These are phyloP conservation scores for Candida cerambycidarum DNA, from an alignment of 805 yeast genomes.

Conservation along the genomic window DNA sequence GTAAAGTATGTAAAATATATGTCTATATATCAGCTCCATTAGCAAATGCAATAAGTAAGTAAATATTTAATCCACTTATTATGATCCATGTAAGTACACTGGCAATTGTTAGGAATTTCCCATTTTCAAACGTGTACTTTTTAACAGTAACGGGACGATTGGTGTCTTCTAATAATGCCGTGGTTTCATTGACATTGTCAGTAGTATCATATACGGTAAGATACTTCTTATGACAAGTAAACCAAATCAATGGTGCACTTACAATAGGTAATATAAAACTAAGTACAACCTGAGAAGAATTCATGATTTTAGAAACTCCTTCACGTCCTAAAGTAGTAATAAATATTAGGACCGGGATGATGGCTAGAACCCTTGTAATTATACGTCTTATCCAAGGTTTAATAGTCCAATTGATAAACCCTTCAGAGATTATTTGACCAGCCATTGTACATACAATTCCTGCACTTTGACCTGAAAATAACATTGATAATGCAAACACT, in stretches of 20 bases:
- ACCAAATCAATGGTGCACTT: conserved; percentile 46
- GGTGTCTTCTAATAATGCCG: conserved; percentile 16
- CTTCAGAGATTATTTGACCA: conserved; percentile 47
- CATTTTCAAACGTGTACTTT: conserved; percentile 40
- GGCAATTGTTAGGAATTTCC: conserved; percentile 29
- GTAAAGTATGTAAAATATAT: conserved; percentile 7
- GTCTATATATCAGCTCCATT: conserved; percentile 38
- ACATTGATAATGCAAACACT: conserved; percentile 46
- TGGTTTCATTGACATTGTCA: conserved; percentile 13
- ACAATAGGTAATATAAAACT: conserved; percentile 45
- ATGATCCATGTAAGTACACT: conserved; percentile 41
- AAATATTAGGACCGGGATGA: conserved; percentile 41
- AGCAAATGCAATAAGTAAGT: conserved; percentile 41
- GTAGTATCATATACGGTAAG: conserved; percentile 35
- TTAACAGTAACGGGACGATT: conserved; percentile 16
- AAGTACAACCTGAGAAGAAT: conserved; percentile 44
- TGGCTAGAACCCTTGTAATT: conserved; percentile 41
- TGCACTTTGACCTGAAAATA: conserved; percentile 48
- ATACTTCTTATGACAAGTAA: conserved; percentile 38
- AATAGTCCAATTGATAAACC: conserved; percentile 45
- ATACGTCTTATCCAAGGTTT: conserved; percentile 45
- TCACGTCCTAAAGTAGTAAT: conserved; percentile 40
- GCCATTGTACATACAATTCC: conserved; percentile 52
- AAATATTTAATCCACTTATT: conserved; percentile 39
- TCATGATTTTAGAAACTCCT: conserved; percentile 46